These are phyloP conservation scores for Stemphylium lycopersici DNA, from an alignment of 2,329 filamentous ascomycete species.

Conservation along the genomic window DNA sequence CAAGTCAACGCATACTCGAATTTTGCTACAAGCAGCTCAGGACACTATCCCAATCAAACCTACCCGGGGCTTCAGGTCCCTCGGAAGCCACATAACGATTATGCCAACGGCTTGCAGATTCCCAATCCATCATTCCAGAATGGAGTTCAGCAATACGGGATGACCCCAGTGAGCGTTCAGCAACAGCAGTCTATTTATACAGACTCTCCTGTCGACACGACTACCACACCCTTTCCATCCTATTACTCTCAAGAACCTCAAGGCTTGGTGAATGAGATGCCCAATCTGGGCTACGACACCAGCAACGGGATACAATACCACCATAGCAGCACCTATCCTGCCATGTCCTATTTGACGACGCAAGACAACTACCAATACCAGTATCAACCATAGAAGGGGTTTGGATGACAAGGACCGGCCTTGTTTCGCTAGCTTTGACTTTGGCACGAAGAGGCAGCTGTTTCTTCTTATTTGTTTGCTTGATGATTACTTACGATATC, in stretches of 20 bases:
- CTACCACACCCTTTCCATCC: conserved; percentile 34
- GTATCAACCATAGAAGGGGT: conserved; percentile 21
- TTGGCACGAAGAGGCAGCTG: neutral
- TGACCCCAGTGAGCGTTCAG: conserved; percentile 39
- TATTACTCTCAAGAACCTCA: conserved; percentile 45
- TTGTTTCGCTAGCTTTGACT: neutral
- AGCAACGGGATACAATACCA: conserved; percentile 39
- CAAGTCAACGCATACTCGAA: conserved; percentile 30
- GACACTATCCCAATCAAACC: conserved; percentile 36
- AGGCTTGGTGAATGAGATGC: conserved; percentile 28
- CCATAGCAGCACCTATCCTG: conserved; percentile 37
- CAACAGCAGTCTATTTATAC: conserved; percentile 41
- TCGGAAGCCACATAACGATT: conserved; percentile 36
- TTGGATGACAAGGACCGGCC: neutral
- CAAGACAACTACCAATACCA: conserved; percentile 44
- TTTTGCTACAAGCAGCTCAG: conserved; percentile 25
- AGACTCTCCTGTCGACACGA: conserved; percentile 46
- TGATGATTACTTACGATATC: conserved; percentile 13
- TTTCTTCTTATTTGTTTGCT: neutral
- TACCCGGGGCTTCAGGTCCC: conserved; percentile 44
- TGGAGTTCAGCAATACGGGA: conserved; percentile 32
- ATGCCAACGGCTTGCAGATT: conserved; percentile 39
- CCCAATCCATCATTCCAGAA: conserved; percentile 36
- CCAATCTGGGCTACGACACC: conserved; percentile 34
- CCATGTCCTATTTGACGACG: conserved; percentile 41